Evolutionary conservation across 2,329 filamentous ascomycete genomes (phyloP).

Genomic region (Colletotrichum brevisporum): DNA sequence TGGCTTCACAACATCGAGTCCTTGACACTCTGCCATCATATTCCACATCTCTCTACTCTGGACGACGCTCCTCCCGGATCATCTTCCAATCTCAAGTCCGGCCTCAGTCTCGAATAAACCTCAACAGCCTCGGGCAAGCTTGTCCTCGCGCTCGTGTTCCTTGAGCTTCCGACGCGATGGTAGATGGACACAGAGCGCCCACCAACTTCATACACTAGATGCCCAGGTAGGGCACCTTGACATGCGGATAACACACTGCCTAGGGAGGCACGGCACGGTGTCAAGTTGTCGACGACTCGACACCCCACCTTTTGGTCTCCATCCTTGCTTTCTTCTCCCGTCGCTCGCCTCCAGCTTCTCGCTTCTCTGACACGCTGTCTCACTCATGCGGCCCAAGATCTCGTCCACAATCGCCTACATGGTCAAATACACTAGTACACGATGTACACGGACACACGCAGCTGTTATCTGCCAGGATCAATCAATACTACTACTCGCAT

Average conservation of each 20-base stretch:
- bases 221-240: too few species aligned
- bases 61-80: constrained; percentile 13
- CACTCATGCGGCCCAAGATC: constrained; percentile 36
- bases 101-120: constrained; percentile 15
- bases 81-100: constrained; percentile 27
- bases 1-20: background rate
- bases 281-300: background rate
- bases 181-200: background rate
- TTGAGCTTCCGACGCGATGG: background rate
- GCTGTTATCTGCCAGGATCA: constrained; percentile 21
- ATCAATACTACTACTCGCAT: background rate
- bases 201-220: constrained; percentile 9
- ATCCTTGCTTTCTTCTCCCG: constrained; percentile 29
- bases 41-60: background rate
- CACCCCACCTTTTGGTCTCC: constrained; percentile 17
- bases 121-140: constrained; percentile 3
- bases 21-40: background rate
- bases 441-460: background rate
- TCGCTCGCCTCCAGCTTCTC: constrained; percentile 20
- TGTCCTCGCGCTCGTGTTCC: background rate
- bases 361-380: constrained; percentile 40
- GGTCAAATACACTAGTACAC: background rate
- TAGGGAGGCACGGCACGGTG: too few species aligned
- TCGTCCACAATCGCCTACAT: constrained; percentile 3
- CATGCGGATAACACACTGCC: too few species aligned